phyloP scores from a whole-genome alignment of 2,329 filamentous ascomycete species.

The Fusarium gaditjirri region DNA sequence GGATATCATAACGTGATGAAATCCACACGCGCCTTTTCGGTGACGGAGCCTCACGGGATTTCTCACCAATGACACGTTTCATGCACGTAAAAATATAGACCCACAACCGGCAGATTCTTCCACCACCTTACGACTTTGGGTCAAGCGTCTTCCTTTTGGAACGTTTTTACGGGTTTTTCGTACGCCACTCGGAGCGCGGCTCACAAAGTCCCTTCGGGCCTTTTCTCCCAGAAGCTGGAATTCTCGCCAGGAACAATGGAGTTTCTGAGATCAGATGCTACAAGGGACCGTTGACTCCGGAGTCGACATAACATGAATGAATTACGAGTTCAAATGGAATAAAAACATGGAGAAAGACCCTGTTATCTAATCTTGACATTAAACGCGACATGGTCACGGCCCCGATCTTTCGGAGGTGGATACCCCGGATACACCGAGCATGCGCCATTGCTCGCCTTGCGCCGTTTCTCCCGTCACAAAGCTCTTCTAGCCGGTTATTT shows the following conservation, averaged over 20 bases:
- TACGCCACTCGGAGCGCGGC: conserved; percentile 26
- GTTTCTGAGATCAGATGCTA: background rate
- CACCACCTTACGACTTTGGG: conserved; percentile 20
- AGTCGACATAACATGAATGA: background rate
- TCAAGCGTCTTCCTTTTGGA: conserved; percentile 7
- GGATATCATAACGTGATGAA: conserved; percentile 38
- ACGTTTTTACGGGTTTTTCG: conserved; percentile 10
- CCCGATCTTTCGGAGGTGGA: conserved; percentile 27
- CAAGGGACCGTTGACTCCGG: background rate
- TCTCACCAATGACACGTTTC: conserved; percentile 30
- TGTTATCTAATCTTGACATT: conserved; percentile 12
- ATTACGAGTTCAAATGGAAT: conserved; percentile 30
- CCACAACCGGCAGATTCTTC: conserved; percentile 31
- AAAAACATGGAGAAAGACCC: conserved; percentile 20
- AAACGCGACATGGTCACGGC: conserved; percentile 2
- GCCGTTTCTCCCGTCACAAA: conserved; percentile 30
- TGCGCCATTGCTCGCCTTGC: conserved; percentile 6
- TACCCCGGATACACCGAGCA: conserved; percentile 27
- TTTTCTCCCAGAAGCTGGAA: conserved; percentile 2
- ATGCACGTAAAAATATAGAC: conserved; percentile 29
- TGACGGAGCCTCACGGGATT: conserved; percentile 2
- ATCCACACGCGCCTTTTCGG: conserved; percentile 17
- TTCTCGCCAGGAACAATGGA: background rate
- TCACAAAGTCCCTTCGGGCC: conserved; percentile 25
- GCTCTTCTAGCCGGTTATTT: conserved; percentile 27